Conservation (phyloP, 306 rosid species). For the Heteromeles arbutifolia region DNA sequence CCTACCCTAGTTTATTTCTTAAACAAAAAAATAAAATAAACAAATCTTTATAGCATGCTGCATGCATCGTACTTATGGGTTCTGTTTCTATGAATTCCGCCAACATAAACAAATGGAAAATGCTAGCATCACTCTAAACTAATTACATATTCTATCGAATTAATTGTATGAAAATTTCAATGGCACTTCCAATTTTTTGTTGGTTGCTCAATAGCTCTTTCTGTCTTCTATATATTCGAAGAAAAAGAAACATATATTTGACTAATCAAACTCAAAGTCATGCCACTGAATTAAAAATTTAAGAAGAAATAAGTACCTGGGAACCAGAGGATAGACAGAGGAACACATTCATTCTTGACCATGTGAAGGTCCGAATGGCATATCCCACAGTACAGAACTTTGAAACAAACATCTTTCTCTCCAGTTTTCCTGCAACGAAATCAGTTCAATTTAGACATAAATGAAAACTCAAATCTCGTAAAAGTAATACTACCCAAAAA, state of each 20-base stretch:
- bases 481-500: background rate
- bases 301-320: background rate
- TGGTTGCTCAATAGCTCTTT: background rate
- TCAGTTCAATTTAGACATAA: background rate
- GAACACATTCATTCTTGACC: constrained; percentile 10
- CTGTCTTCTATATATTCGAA: background rate
- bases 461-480: background rate
- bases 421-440: constrained; percentile 18
- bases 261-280: background rate
- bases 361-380: constrained; percentile 21
- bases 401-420: constrained; percentile 11
- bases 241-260: background rate
- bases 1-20: no score
- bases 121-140: no score
- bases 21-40: no score
- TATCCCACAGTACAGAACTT: constrained; percentile 16
- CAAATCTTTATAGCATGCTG: no score
- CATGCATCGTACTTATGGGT: no score
- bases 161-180: no score
- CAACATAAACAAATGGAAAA: no score
- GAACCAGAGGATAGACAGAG: background rate
- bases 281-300: background rate
- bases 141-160: no score
- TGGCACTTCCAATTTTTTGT: no score
- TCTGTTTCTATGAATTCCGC: no score